Base-by-base conservation (phyloP, 2,329 filamentous ascomycete species). In the Epichloe aotearoae region DNA sequence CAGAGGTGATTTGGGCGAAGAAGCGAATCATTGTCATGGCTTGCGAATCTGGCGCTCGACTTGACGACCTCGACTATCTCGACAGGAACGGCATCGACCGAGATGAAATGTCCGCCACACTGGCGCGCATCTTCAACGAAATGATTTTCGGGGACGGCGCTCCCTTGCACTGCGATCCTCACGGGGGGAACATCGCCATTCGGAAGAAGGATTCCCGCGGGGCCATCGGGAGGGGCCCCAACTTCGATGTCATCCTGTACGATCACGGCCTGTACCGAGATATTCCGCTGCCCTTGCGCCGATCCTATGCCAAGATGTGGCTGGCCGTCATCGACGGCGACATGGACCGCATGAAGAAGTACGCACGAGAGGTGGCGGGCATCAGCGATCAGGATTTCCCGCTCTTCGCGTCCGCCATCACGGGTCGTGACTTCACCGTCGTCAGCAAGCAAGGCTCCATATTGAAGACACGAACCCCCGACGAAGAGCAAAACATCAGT, bases 191-290 rank as follows among this genome's bases (percentile, higher is more conserved):
- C 62, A 85, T 98, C 50, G 90, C 93, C 20, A 88, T 98, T 54
- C 83, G 90, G 41, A 82, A 87, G 64, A 93, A 91, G 61, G 65
- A 75, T 7, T 69, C 66, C 15, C 74, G 78, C 37, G 71, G 75
- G 39, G 72, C 73, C 52, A 75, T 69, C 4, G 63, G 67, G 12
- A 60, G 71, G 43, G 67, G 72, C 4, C 69, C 82, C 39, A 97
- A 97, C 66, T 98, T 98, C 62, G 93, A 98, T 64, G 79, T 98
- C 50, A 84, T 98, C 51, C 77, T 98, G 3, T 98, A 98, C 70
- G 93, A 98, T 63, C 93, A 98, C 66, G 94, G 93, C 2, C 76
- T 98, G 3, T 98, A 98, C 68, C 86, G 94, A 52, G 88, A 95
- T 58, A 97, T 97, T 49, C 87, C 90, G 0, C 73, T 82, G 51